These are phyloP conservation scores for Apophysomyces ossiformis DNA, from an alignment of 371 early-diverging fungal species.

Conservation along the genomic window DNA sequence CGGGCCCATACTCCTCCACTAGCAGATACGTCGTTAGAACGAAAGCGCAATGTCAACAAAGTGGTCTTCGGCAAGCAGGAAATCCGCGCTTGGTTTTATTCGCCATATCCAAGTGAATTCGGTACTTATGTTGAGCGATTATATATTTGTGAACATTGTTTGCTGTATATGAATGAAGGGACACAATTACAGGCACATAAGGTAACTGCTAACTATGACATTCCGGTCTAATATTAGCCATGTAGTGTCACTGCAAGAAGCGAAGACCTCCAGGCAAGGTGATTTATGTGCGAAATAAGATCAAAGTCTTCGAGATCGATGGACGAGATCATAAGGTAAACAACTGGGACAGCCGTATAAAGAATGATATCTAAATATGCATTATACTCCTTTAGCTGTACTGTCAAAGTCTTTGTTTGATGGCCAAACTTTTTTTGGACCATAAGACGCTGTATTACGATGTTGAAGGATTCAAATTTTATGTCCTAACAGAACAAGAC, in stretches of 20 bases:
- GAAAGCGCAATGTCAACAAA: slow-evolving; percentile 52
- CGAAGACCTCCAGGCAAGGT: slow-evolving; percentile 87
- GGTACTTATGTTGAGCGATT: slow-evolving; percentile 65
- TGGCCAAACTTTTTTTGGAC: slow-evolving; percentile 96
- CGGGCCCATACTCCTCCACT: slow-evolving; percentile 22
- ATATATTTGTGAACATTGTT: slow-evolving; percentile 90
- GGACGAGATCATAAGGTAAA: slow-evolving; percentile 82
- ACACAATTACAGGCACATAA: slow-evolving; percentile 57
- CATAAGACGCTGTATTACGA: slow-evolving; percentile 99
- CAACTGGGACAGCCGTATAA: slow-evolving; percentile 8
- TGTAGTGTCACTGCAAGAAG: slow-evolving; percentile 58
- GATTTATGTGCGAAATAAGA: slow-evolving; percentile 79
- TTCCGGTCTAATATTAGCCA: background rate
- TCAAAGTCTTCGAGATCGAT: slow-evolving; percentile 91
- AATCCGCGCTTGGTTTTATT: slow-evolving; percentile 91
- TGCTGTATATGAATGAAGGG: slow-evolving; percentile 68
- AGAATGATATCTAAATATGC: slow-evolving; percentile 33
- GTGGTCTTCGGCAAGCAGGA: slow-evolving; percentile 71
- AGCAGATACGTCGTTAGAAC: slow-evolving; percentile 25
- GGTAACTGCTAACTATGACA: slow-evolving; percentile 24
- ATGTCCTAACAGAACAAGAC: slow-evolving; percentile 84
- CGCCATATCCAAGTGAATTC: slow-evolving; percentile 93
- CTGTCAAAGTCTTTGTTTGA: slow-evolving; percentile 94
- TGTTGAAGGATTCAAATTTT: slow-evolving; percentile 97
- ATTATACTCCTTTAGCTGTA: slow-evolving; percentile 61